Percentiles rank a stretch among this genome's conserved stretches.
phyloP scores from a whole-genome alignment of 371 early-diverging fungal genomes.

The Mucor sp. region DNA sequence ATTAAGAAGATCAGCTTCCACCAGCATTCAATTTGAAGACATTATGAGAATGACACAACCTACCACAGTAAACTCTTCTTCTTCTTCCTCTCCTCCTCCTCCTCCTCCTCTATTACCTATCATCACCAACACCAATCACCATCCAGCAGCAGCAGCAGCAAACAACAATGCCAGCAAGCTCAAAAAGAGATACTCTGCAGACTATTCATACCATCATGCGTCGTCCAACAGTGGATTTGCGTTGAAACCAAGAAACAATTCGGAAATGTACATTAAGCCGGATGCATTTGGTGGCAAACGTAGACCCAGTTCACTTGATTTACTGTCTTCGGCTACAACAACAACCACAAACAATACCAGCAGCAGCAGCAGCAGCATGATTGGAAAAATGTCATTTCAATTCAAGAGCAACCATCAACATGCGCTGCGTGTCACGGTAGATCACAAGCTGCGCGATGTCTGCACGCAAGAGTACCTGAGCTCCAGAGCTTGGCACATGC shows the following conservation, averaged over 20 bases:
- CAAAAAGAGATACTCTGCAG: slow-evolving; percentile 37
- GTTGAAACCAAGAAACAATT: slow-evolving; percentile 31
- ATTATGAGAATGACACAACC: slow-evolving; percentile 2
- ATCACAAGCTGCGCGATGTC: slow-evolving; percentile 50
- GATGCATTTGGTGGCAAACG: slow-evolving; percentile 13
- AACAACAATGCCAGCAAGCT: slow-evolving; percentile 5
- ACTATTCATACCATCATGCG: slow-evolving; percentile 14
- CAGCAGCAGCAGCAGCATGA: slow-evolving; percentile 29
- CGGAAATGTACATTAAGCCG: slow-evolving; percentile 34
- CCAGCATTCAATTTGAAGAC: slow-evolving; percentile 13
- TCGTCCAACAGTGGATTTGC: not conserved
- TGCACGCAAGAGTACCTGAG: slow-evolving; percentile 51
- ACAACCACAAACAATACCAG: no score
- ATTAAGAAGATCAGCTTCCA: slow-evolving; percentile 15
- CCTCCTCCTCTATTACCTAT: not conserved
- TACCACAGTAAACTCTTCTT: not conserved
- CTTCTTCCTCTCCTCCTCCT: not conserved
- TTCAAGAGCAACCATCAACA: slow-evolving; percentile 44
- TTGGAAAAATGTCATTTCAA: slow-evolving; percentile 45
- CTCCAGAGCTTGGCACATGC: slow-evolving; percentile 39
- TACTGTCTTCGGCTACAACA: slow-evolving; percentile 19
- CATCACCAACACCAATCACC: not conserved
- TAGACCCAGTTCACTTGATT: slow-evolving; percentile 41
- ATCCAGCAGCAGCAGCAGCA: no score
- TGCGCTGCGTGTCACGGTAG: slow-evolving; percentile 38